These are phyloP conservation scores for Nothophaeocryptopus gaeumannii DNA, from an alignment of 2,329 filamentous ascomycete genomes.

Conservation along the genomic window DNA sequence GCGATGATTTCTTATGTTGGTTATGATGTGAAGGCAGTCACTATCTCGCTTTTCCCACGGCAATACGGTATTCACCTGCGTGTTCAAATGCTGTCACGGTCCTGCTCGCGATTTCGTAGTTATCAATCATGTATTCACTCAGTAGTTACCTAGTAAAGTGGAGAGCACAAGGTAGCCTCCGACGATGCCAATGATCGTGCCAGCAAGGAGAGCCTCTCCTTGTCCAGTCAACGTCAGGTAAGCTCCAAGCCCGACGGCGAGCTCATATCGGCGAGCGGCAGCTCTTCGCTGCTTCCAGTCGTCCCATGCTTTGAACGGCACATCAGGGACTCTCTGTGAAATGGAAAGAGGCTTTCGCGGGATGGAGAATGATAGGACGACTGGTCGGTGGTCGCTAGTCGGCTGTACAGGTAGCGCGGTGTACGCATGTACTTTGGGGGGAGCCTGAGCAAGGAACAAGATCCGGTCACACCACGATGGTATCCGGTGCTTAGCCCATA, in stretches of 20 bases:
- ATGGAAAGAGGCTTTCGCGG: constrained; percentile 44
- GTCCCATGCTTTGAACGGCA: constrained; percentile 31
- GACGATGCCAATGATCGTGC: constrained; percentile 31
- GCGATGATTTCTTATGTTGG: too few species aligned
- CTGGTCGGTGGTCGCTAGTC: constrained; percentile 85
- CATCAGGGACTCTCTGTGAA: constrained; percentile 9
- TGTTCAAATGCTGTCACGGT: too few species aligned
- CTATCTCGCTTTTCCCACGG: too few species aligned
- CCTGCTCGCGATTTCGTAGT: too few species aligned
- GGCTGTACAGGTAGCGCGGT: constrained; percentile 71
- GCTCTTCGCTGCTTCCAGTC: constrained; percentile 55
- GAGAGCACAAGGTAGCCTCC: constrained; percentile 30
- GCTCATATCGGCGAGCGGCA: constrained; percentile 56
- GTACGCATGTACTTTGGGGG: constrained; percentile 59
- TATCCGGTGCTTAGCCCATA: constrained; percentile 77
- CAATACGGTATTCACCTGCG: too few species aligned
- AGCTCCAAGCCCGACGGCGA: constrained; percentile 57
- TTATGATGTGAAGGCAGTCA: too few species aligned
- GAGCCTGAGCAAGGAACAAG: constrained; percentile 58
- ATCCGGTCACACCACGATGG: constrained; percentile 94
- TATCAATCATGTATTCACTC: too few species aligned
- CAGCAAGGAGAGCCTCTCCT: constrained; percentile 41
- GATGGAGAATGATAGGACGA: constrained; percentile 68
- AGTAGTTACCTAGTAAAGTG: constrained; percentile 7
- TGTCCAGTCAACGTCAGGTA: constrained; percentile 53